Conservation (phyloP, 2,329 filamentous ascomycete species). For the Xylaria sp. region DNA sequence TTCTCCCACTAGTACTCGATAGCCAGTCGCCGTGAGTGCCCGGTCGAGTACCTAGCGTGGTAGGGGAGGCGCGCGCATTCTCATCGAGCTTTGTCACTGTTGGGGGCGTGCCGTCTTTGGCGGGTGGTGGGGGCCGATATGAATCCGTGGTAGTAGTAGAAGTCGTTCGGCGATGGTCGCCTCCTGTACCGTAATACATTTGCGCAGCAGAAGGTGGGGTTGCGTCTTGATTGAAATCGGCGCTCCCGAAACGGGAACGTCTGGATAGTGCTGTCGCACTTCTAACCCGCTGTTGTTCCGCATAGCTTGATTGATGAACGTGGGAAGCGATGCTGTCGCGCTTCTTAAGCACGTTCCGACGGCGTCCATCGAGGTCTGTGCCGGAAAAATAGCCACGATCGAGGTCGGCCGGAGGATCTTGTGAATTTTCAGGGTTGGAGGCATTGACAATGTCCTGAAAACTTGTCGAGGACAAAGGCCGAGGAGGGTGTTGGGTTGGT, state of each 20-base stretch:
- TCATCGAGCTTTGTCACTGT: slow-evolving; percentile 67
- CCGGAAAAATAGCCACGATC: slow-evolving; percentile 95
- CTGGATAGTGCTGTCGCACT: slow-evolving; percentile 69
- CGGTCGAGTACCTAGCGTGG: slow-evolving; percentile 49
- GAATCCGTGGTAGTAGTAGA: slow-evolving; percentile 65
- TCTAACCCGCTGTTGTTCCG: slow-evolving; percentile 73
- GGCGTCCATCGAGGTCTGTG: slow-evolving; percentile 74
- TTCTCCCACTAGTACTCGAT: slow-evolving; percentile 56
- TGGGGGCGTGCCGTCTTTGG: slow-evolving; percentile 60
- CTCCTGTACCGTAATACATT: slow-evolving; percentile 68
- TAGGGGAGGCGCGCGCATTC: slow-evolving; percentile 48
- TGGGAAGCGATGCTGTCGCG: slow-evolving; percentile 66
- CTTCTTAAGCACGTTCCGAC: slow-evolving; percentile 82
- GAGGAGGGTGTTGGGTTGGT: slow-evolving; percentile 44
- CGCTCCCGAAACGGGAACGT: slow-evolving; percentile 79
- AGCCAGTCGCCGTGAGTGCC: slow-evolving; percentile 63
- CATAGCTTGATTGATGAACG: slow-evolving; percentile 76
- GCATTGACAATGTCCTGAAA: slow-evolving; percentile 51
- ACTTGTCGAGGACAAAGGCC: slow-evolving; percentile 60
- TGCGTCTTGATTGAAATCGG: slow-evolving; percentile 73
- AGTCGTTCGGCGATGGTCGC: slow-evolving; percentile 63
- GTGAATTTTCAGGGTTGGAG: slow-evolving; percentile 45
- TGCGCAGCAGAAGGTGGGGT: slow-evolving; percentile 67
- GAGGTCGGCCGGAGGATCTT: slow-evolving; percentile 63
- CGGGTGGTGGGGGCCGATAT: slow-evolving; percentile 54